Evolutionary conservation across 2,329 filamentous ascomycete genomes (phyloP), one percentile per base, ranked within the genome.

Genomic region (Gliomastix tumulicola): DNA sequence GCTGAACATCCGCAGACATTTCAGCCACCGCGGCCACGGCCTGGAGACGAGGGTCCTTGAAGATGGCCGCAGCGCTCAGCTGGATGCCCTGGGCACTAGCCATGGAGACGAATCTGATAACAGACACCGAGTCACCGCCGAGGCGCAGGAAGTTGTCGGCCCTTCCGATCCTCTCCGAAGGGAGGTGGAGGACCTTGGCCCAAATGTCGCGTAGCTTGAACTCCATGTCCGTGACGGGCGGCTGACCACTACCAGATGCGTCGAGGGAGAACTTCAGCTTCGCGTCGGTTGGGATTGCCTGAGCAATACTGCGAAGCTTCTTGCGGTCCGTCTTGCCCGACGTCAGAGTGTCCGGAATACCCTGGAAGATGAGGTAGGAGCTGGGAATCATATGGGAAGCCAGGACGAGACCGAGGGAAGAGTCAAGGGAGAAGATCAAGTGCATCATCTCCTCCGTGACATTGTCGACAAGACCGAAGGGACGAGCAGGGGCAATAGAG

Each of bases 391-490:
- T n/a, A n/a, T n/a, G n/a, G n/a, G n/a, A n/a, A n/a, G n/a, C n/a
- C n/a, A n/a, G n/a, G n/a, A n/a, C n/a, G n/a, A n/a, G n/a, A n/a
- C n/a, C n/a, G n/a, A n/a, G n/a, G n/a, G n/a, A n/a, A n/a, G n/a
- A n/a, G n/a, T n/a, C n/a, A n/a, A n/a, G n/a, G n/a, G n/a, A n/a
- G n/a, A n/a, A n/a, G n/a, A n/a, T n/a, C n/a, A n/a, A n/a, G n/a
- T n/a, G n/a, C n/a, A n/a, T n/a, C n/a, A n/a, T n/a, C n/a, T n/a
- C n/a, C n/a, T n/a, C n/a, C n/a, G n/a, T n/a, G 70, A 75, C 46
- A 68, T 71, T 4, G 47, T 69, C 8, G 67, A 75, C 46, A 70
- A 69, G 53, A 47, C 55, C 10, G 69, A 75, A 7, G 72, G 76
- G 41, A 57, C 65, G 3, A 56, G 65, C 9, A 75, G 74, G 50